Evolutionary conservation across 2,329 filamentous ascomycete genomes (phyloP).

Genomic region (Venturia carpophila): DNA sequence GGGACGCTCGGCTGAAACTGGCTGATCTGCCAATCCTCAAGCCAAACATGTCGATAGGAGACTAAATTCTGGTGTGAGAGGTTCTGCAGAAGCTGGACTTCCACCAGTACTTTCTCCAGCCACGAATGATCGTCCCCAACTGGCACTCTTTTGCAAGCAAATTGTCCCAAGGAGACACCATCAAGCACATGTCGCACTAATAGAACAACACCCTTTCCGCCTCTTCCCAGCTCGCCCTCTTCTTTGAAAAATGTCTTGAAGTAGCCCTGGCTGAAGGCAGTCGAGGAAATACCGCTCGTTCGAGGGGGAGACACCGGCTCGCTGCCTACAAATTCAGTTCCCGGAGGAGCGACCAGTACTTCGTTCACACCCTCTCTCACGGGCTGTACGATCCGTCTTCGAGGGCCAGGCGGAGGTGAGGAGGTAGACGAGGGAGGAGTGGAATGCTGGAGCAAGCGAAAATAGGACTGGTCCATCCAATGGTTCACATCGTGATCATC

Average conservation of each 20-base stretch:
- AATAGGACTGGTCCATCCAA: conserved; percentile 71
- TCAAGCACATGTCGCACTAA: conserved; percentile 91
- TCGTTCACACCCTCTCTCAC: conserved; percentile 23
- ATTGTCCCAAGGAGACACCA: conserved; percentile 77
- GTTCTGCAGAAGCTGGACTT: conserved; percentile 86
- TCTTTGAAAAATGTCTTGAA: conserved; percentile 91
- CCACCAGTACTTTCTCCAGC: conserved; percentile 88
- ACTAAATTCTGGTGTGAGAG: conserved; percentile 92
- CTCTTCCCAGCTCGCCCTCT: conserved; percentile 75
- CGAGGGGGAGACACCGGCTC: conserved; percentile 33
- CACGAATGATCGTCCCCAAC: conserved; percentile 89
- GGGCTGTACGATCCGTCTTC: conserved; percentile 36
- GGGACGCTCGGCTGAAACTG: conserved; percentile 84
- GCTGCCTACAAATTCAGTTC: conserved; percentile 43
- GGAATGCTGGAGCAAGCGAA: conserved; percentile 74
- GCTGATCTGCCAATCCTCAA: conserved; percentile 78
- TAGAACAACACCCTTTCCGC: conserved; percentile 89
- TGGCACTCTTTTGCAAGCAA: conserved; percentile 93
- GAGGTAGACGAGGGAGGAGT: conserved; percentile 43
- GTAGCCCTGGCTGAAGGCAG: conserved; percentile 86
- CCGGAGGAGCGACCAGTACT: conserved; percentile 47
- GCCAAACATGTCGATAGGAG: conserved; percentile 94
- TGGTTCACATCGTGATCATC: conserved; percentile 36
- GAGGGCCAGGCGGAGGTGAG: conserved; percentile 42
- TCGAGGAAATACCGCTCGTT: conserved; percentile 66